Evolutionary conservation across 441 rosid genomes (phyloP), one percentile per base, ranked within the genome.

Genomic region (Omphalea diandra): DNA sequence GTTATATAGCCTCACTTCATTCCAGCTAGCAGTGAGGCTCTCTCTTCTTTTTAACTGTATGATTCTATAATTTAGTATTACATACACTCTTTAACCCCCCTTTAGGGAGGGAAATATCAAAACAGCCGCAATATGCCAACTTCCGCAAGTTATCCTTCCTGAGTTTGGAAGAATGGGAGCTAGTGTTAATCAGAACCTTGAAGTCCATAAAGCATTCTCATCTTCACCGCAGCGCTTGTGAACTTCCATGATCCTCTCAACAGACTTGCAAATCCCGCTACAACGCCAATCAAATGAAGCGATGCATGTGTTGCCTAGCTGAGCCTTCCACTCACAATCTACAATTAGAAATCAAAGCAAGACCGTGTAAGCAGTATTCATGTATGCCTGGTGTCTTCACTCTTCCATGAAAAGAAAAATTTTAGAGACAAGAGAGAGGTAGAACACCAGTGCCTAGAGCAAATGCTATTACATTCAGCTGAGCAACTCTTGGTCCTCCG

Each of bases 211-310:
- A 7, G 87, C 85, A 73, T 73, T 80, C 72, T 80, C 72, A 32
- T 77, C 80, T 76, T 89, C 90, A 0, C 92, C 87, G 54, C 96
- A 93, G 12, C 82, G 86, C 75, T 84, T 63, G 59, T 90, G 95
- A 74, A 90, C 87, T 26, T 76, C 84, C 58, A 68, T 76, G 65
- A 93, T 81, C 68, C 97, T 85, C 69, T 87, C 87, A 1, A 80
- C 88, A 2, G 98, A 81, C 68, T 55, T 72, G 85, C 98, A 93
- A 65, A 90, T 84, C 66, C 97, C 95, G 27, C 93, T 88, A 68
- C 98, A 93, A 74, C 64, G 85, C 97, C 95, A 90, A 65, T 93
- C 97, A 33, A 88, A 90, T 27, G 98, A 79, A 11, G 89, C 98
- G 12, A 82, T 87, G 6, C 97, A 93, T 29, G 74, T 65, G 46